Percentiles rank a stretch among this genome's conserved stretches.
phyloP scores from a whole-genome alignment of 2,329 filamentous ascomycete genomes.

The Monilinia vaccinii-corymbosi region DNA sequence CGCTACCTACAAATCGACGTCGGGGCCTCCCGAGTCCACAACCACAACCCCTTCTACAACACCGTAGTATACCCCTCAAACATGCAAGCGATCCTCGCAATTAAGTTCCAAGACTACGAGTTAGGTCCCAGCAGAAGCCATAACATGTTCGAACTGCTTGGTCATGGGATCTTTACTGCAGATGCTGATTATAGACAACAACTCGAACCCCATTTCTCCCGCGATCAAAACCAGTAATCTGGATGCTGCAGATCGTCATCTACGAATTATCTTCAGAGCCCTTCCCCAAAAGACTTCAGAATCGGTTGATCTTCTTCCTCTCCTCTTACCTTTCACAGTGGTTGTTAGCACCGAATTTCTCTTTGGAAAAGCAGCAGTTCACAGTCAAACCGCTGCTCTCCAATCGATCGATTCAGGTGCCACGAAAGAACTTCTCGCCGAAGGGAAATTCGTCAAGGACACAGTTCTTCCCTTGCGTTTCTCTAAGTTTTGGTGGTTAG shows the following conservation, averaged over 20 bases:
- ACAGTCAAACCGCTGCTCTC: slow-evolving; percentile 34
- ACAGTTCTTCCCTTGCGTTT: slow-evolving; percentile 28
- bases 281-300: slow-evolving; percentile 25
- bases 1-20: slow-evolving; percentile 11
- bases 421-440: slow-evolving; percentile 11
- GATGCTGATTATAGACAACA: slow-evolving; percentile 32
- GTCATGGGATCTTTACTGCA: slow-evolving; percentile 34
- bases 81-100: slow-evolving; percentile 28
- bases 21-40: slow-evolving; percentile 13
- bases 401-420: slow-evolving; percentile 20
- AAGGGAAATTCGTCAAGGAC: slow-evolving; percentile 31
- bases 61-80: slow-evolving; percentile 34
- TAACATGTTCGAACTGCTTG: slow-evolving; percentile 27
- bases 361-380: slow-evolving; percentile 41
- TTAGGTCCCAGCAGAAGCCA: slow-evolving; percentile 28
- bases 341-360: slow-evolving; percentile 47
- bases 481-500: slow-evolving; percentile 21
- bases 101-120: slow-evolving; percentile 30
- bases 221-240: slow-evolving; percentile 30
- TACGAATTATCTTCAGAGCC: slow-evolving; percentile 31
- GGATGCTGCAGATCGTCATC: slow-evolving; percentile 40
- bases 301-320: slow-evolving; percentile 31
- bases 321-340: slow-evolving; percentile 44
- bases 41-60: slow-evolving; percentile 9
- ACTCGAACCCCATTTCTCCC: slow-evolving; percentile 32